These are phyloP conservation scores for Darksidea phi DNA, from an alignment of 495 filamentous ascomycete species.

Conservation along the genomic window DNA sequence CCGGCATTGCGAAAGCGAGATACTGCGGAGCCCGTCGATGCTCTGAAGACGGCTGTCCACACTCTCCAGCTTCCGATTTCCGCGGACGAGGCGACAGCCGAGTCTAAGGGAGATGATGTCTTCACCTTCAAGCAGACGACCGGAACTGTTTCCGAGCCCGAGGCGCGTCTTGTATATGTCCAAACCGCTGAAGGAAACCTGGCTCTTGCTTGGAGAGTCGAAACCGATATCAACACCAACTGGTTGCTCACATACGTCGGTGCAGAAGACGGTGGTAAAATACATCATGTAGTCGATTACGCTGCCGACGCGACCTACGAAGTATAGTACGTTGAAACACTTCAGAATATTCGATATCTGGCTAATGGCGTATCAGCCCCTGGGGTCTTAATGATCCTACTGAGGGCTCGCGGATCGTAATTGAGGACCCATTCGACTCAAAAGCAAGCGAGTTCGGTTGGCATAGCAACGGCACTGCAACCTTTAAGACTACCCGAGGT, in stretches of 20 bases:
- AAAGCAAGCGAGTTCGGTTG: constrained; percentile 48
- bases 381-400: constrained; percentile 52
- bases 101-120: constrained; percentile 39
- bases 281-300: constrained; percentile 51
- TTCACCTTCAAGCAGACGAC: constrained; percentile 45
- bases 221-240: constrained; percentile 52
- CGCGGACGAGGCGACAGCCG: constrained; percentile 40
- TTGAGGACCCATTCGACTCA: constrained; percentile 45
- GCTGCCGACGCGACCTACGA: constrained; percentile 50
- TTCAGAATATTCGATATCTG: not conserved
- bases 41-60: constrained; percentile 41
- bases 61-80: constrained; percentile 43
- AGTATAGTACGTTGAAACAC: constrained; percentile 39
- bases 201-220: constrained; percentile 51
- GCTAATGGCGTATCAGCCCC: constrained; percentile 30
- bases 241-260: constrained; percentile 54
- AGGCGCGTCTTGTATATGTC: constrained; percentile 50
- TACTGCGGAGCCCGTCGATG: constrained; percentile 41
- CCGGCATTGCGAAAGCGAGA: constrained; percentile 42
- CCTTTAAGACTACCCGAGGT: constrained; percentile 48
- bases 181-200: constrained; percentile 46
- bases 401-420: constrained; percentile 42
- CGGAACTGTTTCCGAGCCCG: constrained; percentile 47
- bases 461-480: constrained; percentile 43
- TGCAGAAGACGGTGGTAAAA: constrained; percentile 43